These are phyloP conservation scores for Colletotrichum tofieldiae DNA, from an alignment of 2,329 filamentous ascomycete genomes.

Conservation along the genomic window DNA sequence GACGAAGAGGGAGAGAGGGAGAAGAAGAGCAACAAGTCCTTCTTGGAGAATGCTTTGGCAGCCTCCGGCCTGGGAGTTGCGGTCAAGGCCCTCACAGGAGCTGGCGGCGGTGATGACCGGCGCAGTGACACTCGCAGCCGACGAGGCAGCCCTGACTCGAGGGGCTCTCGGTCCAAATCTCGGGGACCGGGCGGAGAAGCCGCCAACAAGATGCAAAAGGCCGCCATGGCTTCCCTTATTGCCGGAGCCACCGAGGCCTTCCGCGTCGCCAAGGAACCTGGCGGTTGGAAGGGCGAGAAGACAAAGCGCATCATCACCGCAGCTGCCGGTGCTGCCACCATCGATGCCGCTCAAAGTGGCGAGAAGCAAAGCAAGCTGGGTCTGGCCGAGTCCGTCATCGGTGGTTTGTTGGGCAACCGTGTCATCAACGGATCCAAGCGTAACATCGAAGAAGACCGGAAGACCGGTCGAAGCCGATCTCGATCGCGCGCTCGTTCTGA, in stretches of 20 bases:
- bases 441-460: conserved; percentile 74
- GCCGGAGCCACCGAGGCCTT: conserved; percentile 95
- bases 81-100: conserved; percentile 72
- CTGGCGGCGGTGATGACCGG: conserved; percentile 60
- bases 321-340: conserved; percentile 86
- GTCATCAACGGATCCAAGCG: conserved; percentile 85
- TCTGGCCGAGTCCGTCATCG: conserved; percentile 88
- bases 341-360: conserved; percentile 83
- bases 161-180: conserved; percentile 68
- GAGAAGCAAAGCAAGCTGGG: conserved; percentile 85
- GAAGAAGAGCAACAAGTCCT: conserved; percentile 75
- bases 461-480: conserved; percentile 77
- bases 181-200: conserved; percentile 63
- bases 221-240: conserved; percentile 90
- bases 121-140: conserved; percentile 51
- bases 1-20: conserved; percentile 69
- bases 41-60: conserved; percentile 74
- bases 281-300: conserved; percentile 91
- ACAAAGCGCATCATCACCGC: conserved; percentile 93
- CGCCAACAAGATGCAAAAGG: conserved; percentile 81
- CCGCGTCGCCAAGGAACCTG: conserved; percentile 89
- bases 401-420: conserved; percentile 88
- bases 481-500: conserved; percentile 76
- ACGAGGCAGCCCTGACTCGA: conserved; percentile 56
- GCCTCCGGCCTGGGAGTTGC: conserved; percentile 75